Percentiles rank a stretch among this genome's conserved stretches.
phyloP scores from a whole-genome alignment of 768 basidiomycete species.

The Rhodotorula kratochvilovae region DNA sequence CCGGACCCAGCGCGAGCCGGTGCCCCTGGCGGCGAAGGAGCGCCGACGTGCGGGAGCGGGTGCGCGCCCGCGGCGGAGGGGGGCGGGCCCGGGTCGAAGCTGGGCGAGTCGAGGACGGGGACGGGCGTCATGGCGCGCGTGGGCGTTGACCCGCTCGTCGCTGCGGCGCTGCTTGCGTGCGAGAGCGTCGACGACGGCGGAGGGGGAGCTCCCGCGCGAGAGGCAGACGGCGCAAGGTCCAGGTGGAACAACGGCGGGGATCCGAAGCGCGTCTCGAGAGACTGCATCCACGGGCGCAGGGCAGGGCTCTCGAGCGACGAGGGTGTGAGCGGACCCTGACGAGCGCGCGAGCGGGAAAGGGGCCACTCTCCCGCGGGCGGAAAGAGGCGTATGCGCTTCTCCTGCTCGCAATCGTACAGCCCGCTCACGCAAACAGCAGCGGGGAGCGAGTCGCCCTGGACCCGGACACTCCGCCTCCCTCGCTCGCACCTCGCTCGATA shows the following conservation, averaged over 20 bases:
- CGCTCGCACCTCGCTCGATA: no score
- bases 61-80: not conserved
- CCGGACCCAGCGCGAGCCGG: not conserved
- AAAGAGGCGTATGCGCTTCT: no score
- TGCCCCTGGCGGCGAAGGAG: not conserved
- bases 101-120: slow-evolving; percentile 13
- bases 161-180: not conserved
- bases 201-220: not conserved
- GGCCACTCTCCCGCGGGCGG: no score
- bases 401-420: no score
- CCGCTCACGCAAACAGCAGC: no score
- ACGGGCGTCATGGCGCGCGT: not conserved
- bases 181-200: not conserved
- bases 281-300: not conserved
- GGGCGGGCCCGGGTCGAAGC: slow-evolving; percentile 3
- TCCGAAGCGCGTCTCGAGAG: not conserved
- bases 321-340: no score
- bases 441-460: no score
- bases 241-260: slow-evolving; percentile 2
- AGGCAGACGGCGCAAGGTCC: not conserved
- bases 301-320: no score
- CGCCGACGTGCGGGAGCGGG: not conserved
- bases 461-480: no score
- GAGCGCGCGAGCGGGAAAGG: no score
- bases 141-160: not conserved